Base-by-base conservation (phyloP, 371 early-diverging fungal species). In the Amoeboaphelidium protococcarum region DNA sequence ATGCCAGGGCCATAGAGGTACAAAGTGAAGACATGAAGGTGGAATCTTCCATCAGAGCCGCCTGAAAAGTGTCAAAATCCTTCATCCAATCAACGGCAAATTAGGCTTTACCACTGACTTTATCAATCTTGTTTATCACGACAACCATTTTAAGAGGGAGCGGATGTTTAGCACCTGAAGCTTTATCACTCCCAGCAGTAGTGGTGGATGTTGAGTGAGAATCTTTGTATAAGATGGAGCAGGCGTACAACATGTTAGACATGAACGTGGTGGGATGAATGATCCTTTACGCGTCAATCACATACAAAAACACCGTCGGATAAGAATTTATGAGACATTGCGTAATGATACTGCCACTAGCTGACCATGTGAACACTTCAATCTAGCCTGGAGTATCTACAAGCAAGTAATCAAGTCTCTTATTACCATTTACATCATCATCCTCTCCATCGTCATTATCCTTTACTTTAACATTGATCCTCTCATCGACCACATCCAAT, bases 341-440 rank as follows among this genome's bases (percentile, higher is more conserved):
- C 1, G 91, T 86, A 54, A 99, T 88, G 53, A 97, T 94, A 27
- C 86, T 69, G 23, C 99, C 99, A 4, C 92, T 85, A 6, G 97
- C 94, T 27, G 95, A 94, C 94, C 97, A 98, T 16, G 96, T 97
- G 68, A 99, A 98, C 50, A 96, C 90, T 67, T 99, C 99, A 54
- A 99, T 98, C 62, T 99, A 98, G 20, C 99, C 99, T 26, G 99
- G 99, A 13, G 99, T 98, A 62, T 99, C 99, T n/a, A 98, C 71
- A 13, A 96, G 61, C 45, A 88, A 66, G 57, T 84, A 73, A 46
- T 80, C 78, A 55, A 37, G 44, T 6, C 26, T 40, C 23, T 51
- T 45, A n/a, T n/a, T n/a, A 27, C n/a, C 25, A 16, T 3, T 24
- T 24, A 2, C 13, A 1, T 16, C 13, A 6, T 40, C 25, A 12